Evolutionary conservation across 805 yeast species (phyloP), one percentile per base, ranked within the genome.

Genomic region (Tetrapisispora nanseiensis): DNA sequence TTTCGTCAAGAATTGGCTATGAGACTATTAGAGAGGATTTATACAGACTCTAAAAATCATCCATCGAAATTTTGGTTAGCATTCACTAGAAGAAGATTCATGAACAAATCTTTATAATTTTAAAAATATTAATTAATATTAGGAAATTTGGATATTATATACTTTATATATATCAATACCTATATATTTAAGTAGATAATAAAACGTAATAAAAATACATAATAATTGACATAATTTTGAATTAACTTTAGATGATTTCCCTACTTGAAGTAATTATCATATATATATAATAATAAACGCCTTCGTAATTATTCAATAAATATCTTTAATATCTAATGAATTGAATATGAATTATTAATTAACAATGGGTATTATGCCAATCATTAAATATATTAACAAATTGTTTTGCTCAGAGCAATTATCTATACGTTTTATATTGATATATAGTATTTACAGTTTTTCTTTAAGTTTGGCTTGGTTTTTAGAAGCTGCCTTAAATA

Each of bases 211-310:
- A 26, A 23, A 23, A 23, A 23, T 8, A 23, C 10, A 23, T 23
- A 23, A 23, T 7, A 23, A 8, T 23, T 23, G 10, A 23, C 10
- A 23, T 23, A 23, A 8, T 23, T 10, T 23, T 23, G 26, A 23
- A 23, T n/a, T n/a, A n/a, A n/a, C n/a, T n/a, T n/a, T n/a, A n/a
- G n/a, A n/a, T n/a, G n/a, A n/a, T n/a, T n/a, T n/a, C n/a, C n/a
- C n/a, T n/a, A n/a, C n/a, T n/a, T n/a, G 21, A 28, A 27, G 26
- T 16, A 28, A 27, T 22, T 20, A 18, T 23, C 18, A 78, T 85
- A 61, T 92, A 92, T 62, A 92, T 90, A 97, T 90, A 92, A 68
- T 85, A 87, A n/a, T n/a, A n/a, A n/a, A n/a, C n/a, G n/a, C n/a
- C n/a, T n/a, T n/a, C n/a, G n/a, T n/a, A n/a, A n/a, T n/a, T n/a